Evolutionary conservation across 345 rosid genomes (phyloP).

Genomic region (Trapa incisa): DNA sequence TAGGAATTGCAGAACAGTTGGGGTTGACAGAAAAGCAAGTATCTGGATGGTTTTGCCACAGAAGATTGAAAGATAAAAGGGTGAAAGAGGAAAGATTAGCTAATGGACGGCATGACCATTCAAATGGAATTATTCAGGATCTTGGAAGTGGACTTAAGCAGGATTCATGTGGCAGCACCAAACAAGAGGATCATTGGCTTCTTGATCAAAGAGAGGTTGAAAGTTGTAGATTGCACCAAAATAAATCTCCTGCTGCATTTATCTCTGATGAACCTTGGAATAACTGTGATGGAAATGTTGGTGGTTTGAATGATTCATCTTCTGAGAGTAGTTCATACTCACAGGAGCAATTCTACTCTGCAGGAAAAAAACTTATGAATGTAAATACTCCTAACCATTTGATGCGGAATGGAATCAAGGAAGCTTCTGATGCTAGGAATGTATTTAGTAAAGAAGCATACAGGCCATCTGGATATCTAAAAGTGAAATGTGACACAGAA

Average conservation of each 20-base stretch:
- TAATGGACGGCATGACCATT: constrained; percentile 68
- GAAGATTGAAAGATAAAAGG: constrained; percentile 81
- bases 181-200: constrained; percentile 50
- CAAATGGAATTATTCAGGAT: constrained; percentile 72
- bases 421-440: constrained; percentile 16
- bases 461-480: constrained; percentile 79
- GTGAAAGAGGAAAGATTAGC: constrained; percentile 41
- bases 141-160: constrained; percentile 71
- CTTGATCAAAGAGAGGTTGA: constrained; percentile 74
- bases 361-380: constrained; percentile 24
- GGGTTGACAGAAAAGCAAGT: constrained; percentile 90
- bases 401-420: constrained; percentile 20
- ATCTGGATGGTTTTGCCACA: constrained; percentile 96
- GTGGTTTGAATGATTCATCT: constrained; percentile 52
- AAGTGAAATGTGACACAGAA: constrained; percentile 58
- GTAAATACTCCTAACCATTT: constrained; percentile 21
- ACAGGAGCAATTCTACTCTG: constrained; percentile 38
- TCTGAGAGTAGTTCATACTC: constrained; percentile 58
- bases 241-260: constrained; percentile 26
- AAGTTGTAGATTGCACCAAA: constrained; percentile 50
- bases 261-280: constrained; percentile 23
- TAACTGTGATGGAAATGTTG: constrained; percentile 26
- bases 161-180: constrained; percentile 95
- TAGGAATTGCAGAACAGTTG: constrained; percentile 46
- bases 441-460: constrained; percentile 27